Conservation (phyloP, 2,329 filamentous ascomycete genomes). For the Aspergillus floridensis region DNA sequence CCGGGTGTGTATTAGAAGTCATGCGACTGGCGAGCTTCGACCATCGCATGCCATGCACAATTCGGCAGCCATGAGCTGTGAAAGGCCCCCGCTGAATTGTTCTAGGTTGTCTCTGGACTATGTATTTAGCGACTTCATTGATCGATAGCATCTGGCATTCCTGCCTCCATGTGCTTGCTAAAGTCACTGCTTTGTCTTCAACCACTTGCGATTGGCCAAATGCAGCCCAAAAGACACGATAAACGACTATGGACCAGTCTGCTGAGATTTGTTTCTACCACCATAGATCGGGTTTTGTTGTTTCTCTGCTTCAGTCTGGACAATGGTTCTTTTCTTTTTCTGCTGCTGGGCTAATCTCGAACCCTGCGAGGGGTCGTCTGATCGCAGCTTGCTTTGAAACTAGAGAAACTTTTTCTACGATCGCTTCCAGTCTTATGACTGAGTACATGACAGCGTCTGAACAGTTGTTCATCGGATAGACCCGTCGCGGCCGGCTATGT, state of each 20-base stretch:
- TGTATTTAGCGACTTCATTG: neutral
- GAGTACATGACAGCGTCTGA: neutral
- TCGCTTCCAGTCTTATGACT: neutral
- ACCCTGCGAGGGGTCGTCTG: neutral
- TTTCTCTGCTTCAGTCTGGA: neutral
- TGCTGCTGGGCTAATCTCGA: neutral
- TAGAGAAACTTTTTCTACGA: neutral
- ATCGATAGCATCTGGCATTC: neutral
- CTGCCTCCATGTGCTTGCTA: neutral
- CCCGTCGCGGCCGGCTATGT: neutral
- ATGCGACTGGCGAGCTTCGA: neutral
- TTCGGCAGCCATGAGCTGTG: neutral
- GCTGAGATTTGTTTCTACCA: neutral
- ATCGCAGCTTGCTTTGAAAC: neutral
- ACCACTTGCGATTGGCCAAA: neutral
- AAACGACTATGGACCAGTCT: neutral
- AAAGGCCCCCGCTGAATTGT: neutral
- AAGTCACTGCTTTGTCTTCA: neutral
- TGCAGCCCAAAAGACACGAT: neutral
- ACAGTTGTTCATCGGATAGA: neutral
- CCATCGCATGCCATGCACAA: neutral
- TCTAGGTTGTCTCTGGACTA: neutral
- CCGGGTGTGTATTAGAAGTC: neutral
- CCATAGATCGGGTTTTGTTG: neutral
- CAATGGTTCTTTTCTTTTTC: neutral